Evolutionary conservation across 495 filamentous ascomycete species (phyloP), one percentile per base, ranked within the genome.

Genomic region (Lepidopterella palustris): DNA sequence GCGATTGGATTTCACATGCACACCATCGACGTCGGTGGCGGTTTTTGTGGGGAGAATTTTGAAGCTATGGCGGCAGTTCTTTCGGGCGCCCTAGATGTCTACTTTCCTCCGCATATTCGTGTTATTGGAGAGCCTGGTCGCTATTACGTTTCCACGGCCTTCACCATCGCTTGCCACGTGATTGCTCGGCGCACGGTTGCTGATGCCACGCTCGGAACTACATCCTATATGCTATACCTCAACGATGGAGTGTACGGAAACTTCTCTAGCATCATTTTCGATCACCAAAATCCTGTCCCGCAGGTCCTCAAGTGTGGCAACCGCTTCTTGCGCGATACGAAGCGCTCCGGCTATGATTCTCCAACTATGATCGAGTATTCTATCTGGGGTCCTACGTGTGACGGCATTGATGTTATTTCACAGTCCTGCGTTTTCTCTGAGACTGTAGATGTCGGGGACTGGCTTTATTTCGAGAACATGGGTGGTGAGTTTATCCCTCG

Each of bases 391-490:
- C 93, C 93, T 13, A 97, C 95, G 23, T 99, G 93, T 69, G 93
- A 99, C 71, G 91, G 92, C 58, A 96, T 97, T 68, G 93, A 99
- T 77, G 88, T 88, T 63, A 92, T 97, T 73, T 80, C 84, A 21
- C 79, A 87, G 68, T 87, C 83, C 61, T 90, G 87, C 72, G 78
- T 75, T 59, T 85, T 96, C 66, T 74, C 82, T 18, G 83, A 84
- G 20, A 79, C 85, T 45, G 70, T 99, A 26, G 84, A 96, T 69
- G 87, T 92, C 13, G 92, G 92, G 28, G 93, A 99, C 72, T 99
- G 93, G 93, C 78, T 99, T 18, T 97, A 93, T 73, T 99, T 97
- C 69, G 89, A 95, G 76, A 83, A 96, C 35, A 99, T 99, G 93
- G 93, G 93, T 53, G 72, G 66, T 66, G 67, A 66, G 66, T 65